Conservation (phyloP, 306 rosid genomes). For the Prunus dulcis region DNA sequence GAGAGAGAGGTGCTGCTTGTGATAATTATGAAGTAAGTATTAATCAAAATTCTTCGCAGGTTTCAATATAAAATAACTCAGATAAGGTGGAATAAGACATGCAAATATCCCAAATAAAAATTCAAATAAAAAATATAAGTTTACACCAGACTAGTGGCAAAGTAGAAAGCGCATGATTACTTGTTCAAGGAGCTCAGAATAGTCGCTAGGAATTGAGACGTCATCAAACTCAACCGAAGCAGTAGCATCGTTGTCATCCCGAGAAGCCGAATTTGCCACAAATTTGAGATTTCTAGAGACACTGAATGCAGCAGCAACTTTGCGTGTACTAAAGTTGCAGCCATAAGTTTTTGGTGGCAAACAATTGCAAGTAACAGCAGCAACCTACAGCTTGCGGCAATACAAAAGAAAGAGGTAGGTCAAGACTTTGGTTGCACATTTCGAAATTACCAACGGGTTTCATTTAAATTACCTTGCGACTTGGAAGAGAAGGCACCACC, state of each 20-base stretch:
- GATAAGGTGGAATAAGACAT: background rate
- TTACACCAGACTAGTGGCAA: background rate
- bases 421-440: no score
- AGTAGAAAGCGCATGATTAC: conserved; percentile 30
- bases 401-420: no score
- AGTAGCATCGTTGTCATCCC: conserved; percentile 3
- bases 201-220: conserved; percentile 69
- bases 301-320: conserved; percentile 16
- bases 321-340: conserved; percentile 23
- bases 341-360: conserved; percentile 17
- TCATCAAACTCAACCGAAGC: conserved; percentile 42
- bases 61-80: background rate
- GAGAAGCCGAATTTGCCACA: conserved; percentile 36
- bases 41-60: background rate
- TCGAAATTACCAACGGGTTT: no score
- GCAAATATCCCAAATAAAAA: background rate
- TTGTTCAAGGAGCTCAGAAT: conserved; percentile 78
- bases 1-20: background rate
- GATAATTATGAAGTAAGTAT: background rate
- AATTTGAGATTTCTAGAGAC: conserved; percentile 20
- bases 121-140: background rate
- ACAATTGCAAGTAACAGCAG: conserved; percentile 21
- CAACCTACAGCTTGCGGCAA: conserved; percentile 18
- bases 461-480: no score
- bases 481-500: no score